Base-by-base conservation (phyloP, 1,284 basidiomycete species). In the Melampsora larici-populina region DNA sequence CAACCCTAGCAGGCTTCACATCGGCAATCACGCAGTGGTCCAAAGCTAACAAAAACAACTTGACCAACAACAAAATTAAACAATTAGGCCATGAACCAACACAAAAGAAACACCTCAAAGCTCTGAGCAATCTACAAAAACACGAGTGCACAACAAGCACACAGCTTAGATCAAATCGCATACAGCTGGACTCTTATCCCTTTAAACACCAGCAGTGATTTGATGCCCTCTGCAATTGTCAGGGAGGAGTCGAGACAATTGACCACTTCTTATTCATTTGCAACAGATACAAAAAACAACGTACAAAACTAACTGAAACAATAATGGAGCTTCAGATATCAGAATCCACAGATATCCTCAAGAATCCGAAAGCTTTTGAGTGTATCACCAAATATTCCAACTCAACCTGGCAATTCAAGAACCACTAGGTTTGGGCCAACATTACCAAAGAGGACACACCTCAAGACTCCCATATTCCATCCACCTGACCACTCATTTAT, bases 141-240 rank as follows among this genome's bases (percentile, higher is more conserved):
- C 24, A 60, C 21, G 24, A 60, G 4, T 17, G 43, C 43, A 0
- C 70, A 1, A 48, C 55, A 1, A 60, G 62, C 29, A 51, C 58
- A n/a, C 70, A 71, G 40, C 33, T 71, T 2, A 46, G 70, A 40
- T 71, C 70, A 0, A 60, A 40, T 15, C 70, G 62, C 29, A 51
- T 60, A 3, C 26, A 9, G 18, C 33, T 71, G 0, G 62, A 71
- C 21, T 9, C 49, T 15, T 71, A 60, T 46, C 33, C 40, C 2
- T 71, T 60, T 24, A 29, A 62, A 71, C n/a, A 29, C 26, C 36
- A 71, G 46, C 70, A 36, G 40, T 5, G n/a, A 0, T 55, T 29
- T 17, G 58, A 26, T 15, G 55, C 70, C 0, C 15, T 58, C 6
- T 71, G 70, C 51, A 4, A 58, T 5, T 13, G n/a, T 5, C 62